Evolutionary conservation across 2,329 filamentous ascomycete genomes (phyloP).

Genomic region (Aspergillus sp.): DNA sequence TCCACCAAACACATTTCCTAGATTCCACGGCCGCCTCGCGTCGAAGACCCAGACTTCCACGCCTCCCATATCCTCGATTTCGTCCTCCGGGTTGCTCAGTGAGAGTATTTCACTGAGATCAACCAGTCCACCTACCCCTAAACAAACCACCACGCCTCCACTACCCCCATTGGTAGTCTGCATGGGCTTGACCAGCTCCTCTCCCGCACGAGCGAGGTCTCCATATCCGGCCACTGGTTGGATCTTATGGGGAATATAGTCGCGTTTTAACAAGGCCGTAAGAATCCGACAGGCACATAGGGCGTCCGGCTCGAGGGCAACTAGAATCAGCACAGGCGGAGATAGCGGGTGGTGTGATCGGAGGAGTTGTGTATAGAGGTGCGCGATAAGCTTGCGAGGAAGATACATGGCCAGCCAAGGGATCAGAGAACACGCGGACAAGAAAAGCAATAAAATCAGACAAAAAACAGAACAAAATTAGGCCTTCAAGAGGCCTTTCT

Average conservation of each 20-base stretch:
- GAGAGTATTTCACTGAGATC: slow-evolving; percentile 78
- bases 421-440: slow-evolving; percentile 13
- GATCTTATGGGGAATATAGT: slow-evolving; percentile 97
- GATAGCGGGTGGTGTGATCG: slow-evolving; percentile 83
- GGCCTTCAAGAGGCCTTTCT: slow-evolving; percentile 12
- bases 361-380: slow-evolving; percentile 86
- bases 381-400: slow-evolving; percentile 80
- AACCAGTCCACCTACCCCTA: slow-evolving; percentile 88
- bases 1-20: slow-evolving; percentile 87
- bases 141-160: slow-evolving; percentile 84
- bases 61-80: slow-evolving; percentile 62
- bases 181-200: slow-evolving; percentile 77
- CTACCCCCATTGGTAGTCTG: slow-evolving; percentile 77
- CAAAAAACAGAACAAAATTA: slow-evolving; percentile 1
- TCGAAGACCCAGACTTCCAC: slow-evolving; percentile 96
- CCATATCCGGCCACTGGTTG: slow-evolving; percentile 90
- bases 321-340: slow-evolving; percentile 84
- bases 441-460: slow-evolving; percentile 8
- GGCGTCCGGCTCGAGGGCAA: slow-evolving; percentile 89
- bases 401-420: slow-evolving; percentile 71
- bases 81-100: slow-evolving; percentile 66
- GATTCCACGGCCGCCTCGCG: slow-evolving; percentile 86
- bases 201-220: slow-evolving; percentile 75
- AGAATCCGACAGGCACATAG: slow-evolving; percentile 94
- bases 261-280: slow-evolving; percentile 87